These are phyloP conservation scores for Coniferiporia sulphurascens DNA, from an alignment of 1,284 basidiomycete species.

Conservation along the genomic window DNA sequence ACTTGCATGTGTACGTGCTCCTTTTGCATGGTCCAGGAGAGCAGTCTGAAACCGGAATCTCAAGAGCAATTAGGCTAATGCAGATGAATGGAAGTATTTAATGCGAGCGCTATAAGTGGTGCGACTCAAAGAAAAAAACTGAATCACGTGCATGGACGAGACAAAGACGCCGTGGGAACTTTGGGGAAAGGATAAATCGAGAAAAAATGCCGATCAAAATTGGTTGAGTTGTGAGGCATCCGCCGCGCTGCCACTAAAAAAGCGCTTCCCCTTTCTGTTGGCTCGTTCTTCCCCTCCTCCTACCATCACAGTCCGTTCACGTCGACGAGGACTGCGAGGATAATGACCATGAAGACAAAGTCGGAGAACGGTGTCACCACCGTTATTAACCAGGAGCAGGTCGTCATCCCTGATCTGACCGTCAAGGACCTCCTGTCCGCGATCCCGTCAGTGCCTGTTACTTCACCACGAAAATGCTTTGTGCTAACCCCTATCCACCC, in stretches of 20 bases:
- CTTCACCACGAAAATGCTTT: background rate
- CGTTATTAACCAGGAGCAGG: constrained; percentile 52
- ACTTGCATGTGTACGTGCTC: no score
- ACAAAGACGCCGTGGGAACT: background rate
- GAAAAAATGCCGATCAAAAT: constrained; percentile 9
- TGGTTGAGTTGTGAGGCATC: constrained; percentile 13
- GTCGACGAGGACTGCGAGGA: background rate
- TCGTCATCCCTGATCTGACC: constrained; percentile 74
- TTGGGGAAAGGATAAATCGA: background rate
- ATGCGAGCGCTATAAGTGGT: no score
- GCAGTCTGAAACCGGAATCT: no score
- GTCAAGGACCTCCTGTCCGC: constrained; percentile 83
- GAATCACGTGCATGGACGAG: no score
- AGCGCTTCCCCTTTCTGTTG: constrained; percentile 17
- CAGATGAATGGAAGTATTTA: no score
- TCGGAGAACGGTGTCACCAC: constrained; percentile 24
- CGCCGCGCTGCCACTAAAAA: constrained; percentile 6
- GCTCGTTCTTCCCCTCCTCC: constrained; percentile 3
- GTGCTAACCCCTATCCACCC: constrained; percentile 10
- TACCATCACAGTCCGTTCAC: background rate
- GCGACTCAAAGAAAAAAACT: no score
- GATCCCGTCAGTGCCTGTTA: constrained; percentile 68
- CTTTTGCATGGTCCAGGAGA: no score
- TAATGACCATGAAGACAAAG: constrained; percentile 14
- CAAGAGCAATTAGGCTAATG: no score